Evolutionary conservation across 164 flowering plant species (phyloP), one percentile per base, ranked within the genome.

Genomic region (Umbellularia californica): DNA sequence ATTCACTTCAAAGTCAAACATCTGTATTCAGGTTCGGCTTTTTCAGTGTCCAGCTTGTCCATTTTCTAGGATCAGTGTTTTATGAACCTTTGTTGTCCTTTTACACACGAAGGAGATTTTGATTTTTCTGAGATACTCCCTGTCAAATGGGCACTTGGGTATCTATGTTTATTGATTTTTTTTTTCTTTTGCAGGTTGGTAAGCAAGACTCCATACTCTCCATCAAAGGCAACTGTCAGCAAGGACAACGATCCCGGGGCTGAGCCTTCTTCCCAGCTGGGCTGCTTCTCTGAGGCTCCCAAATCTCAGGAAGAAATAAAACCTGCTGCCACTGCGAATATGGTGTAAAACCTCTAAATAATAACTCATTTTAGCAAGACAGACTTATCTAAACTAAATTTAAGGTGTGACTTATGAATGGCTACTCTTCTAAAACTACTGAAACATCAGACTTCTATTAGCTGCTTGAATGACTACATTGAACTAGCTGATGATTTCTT

Each of bases 121-220:
- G 41, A 25, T 25, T 25, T 65, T 3, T 66, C 22, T 30, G 47
- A 66, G 30, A 66, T 66, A 30, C 14, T 66, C 41, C 14, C 12
- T 17, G 28, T 28, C n/a, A 64, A 64, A 67, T 65, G 68, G 30
- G 68, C 14, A 23, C 27, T 65, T 25, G 5, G 14, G 27, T 7
- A 65, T 65, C 30, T 25, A 65, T 65, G 1, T 65, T 65, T 4
- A 67, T 67, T 14, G 41, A 67, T 35, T 67, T 67, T 41, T 67
- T 33, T 33, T 71, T 58, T 52, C 41, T 15, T 70, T 50, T 76
- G 74, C 82, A 85, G 88, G 78, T 62, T 81, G 80, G 85, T 77
- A 58, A 83, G 81, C 82, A 85, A 78, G 81, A 74, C 41, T 27
- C 88, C 88, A 33, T 85, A 85, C 51, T 63, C 85, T 30, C 47